Evolutionary conservation across 768 basidiomycete genomes (phyloP).

Genomic region (Pluteus cervinus): DNA sequence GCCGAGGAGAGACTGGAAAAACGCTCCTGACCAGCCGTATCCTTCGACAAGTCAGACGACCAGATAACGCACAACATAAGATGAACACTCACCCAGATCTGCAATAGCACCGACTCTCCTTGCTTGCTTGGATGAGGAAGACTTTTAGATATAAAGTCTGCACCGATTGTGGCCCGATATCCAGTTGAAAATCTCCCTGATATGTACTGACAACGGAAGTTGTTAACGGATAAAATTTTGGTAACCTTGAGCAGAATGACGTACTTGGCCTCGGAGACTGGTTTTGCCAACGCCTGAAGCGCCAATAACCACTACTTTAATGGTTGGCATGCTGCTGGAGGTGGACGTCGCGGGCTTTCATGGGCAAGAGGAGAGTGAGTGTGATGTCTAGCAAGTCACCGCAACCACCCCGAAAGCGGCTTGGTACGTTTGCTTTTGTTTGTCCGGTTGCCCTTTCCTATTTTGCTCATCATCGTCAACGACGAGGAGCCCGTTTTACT

Average conservation of each 20-base stretch:
- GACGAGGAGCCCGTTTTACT: too few species aligned
- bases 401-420: too few species aligned
- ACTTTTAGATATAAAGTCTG: slow-evolving; percentile 81
- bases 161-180: slow-evolving; percentile 83
- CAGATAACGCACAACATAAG: not conserved
- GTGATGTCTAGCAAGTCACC: too few species aligned
- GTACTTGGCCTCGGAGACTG: slow-evolving; percentile 66
- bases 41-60: slow-evolving; percentile 31
- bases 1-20: slow-evolving; percentile 79
- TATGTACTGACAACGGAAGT: slow-evolving; percentile 48
- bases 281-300: slow-evolving; percentile 85
- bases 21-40: slow-evolving; percentile 84
- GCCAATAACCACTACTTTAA: slow-evolving; percentile 81
- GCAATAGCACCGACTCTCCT: slow-evolving; percentile 56
- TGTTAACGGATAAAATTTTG: not conserved
- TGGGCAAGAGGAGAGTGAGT: too few species aligned
- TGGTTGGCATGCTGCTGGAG: slow-evolving; percentile 51
- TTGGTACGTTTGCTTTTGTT: too few species aligned
- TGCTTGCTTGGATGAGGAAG: slow-evolving; percentile 53
- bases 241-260: not conserved
- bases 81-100: slow-evolving; percentile 43
- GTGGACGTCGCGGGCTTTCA: too few species aligned
- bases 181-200: slow-evolving; percentile 68
- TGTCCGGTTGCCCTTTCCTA: too few species aligned
- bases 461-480: too few species aligned